phyloP scores from a whole-genome alignment of 2,329 filamentous ascomycete species.

The Aspergillus quadrilineatus region DNA sequence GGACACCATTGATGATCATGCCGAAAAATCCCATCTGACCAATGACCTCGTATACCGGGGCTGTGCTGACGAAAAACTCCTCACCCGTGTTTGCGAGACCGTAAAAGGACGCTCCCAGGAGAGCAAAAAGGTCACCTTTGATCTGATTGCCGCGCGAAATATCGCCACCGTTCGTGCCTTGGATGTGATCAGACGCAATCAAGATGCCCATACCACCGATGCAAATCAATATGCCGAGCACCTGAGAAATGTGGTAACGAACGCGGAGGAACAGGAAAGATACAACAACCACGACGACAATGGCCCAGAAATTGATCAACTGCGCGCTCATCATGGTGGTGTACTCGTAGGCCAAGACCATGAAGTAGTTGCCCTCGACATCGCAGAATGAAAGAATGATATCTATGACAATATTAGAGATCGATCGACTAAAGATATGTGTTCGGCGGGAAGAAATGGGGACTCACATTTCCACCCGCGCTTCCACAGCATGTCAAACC shows the following conservation, averaged over 20 bases:
- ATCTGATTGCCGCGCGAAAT: conserved; percentile 62
- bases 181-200: conserved; percentile 83
- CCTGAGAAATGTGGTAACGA: conserved; percentile 84
- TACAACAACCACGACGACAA: conserved; percentile 83
- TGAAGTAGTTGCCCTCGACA: conserved; percentile 97
- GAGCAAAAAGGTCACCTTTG: conserved; percentile 89
- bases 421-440: neutral
- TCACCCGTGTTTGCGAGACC: conserved; percentile 88
- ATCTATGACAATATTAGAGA: conserved; percentile 44
- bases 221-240: conserved; percentile 82
- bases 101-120: conserved; percentile 87
- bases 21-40: conserved; percentile 87
- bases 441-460: neutral
- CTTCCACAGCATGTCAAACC: conserved; percentile 60
- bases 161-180: conserved; percentile 65
- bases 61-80: conserved; percentile 86
- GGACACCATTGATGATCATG: conserved; percentile 85
- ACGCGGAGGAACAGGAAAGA: conserved; percentile 82
- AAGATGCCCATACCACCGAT: conserved; percentile 88
- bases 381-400: conserved; percentile 90
- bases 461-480: conserved; percentile 79
- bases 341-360: conserved; percentile 88
- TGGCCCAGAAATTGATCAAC: conserved; percentile 98
- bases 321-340: conserved; percentile 91
- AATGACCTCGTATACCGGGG: conserved; percentile 88